phyloP scores from a whole-genome alignment of 164 flowering plant genomes.

The Nymphaea thermarum region DNA sequence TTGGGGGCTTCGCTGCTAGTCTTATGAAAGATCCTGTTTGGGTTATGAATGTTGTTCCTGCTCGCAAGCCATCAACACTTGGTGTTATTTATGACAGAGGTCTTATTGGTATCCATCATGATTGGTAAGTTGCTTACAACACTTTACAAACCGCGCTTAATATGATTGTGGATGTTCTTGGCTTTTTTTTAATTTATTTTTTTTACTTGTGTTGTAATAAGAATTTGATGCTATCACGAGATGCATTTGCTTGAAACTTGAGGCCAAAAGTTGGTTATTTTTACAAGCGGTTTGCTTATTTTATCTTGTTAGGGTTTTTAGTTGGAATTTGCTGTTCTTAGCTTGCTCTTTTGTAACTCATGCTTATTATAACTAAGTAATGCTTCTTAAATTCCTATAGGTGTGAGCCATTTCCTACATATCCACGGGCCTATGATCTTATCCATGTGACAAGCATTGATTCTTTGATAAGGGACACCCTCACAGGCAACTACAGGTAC shows the following conservation, averaged over 20 bases:
- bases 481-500: slow-evolving; percentile 65
- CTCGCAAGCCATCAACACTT: slow-evolving; percentile 63
- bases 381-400: slow-evolving; percentile 22
- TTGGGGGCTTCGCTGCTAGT: slow-evolving; percentile 96
- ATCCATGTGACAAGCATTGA: slow-evolving; percentile 69
- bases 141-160: no score
- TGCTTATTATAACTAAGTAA: no score
- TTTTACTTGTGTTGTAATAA: no score
- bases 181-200: no score
- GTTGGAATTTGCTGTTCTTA: no score
- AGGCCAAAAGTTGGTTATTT: no score
- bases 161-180: no score
- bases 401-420: slow-evolving; percentile 99
- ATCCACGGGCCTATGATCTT: slow-evolving; percentile 88
- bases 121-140: slow-evolving; percentile 49
- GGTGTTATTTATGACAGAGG: slow-evolving; percentile 88
- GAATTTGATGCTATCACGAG: no score
- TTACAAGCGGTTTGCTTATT: no score
- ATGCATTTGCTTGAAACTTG: no score
- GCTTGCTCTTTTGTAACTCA: no score
- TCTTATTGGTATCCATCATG: slow-evolving; percentile 89
- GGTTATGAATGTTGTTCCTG: slow-evolving; percentile 98
- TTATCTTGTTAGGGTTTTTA: no score
- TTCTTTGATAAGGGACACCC: slow-evolving; percentile 46
- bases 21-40: slow-evolving; percentile 76